Evolutionary conservation across 73 alveolate species (phyloP).

Genomic region (Paramecium tetraurelia): DNA sequence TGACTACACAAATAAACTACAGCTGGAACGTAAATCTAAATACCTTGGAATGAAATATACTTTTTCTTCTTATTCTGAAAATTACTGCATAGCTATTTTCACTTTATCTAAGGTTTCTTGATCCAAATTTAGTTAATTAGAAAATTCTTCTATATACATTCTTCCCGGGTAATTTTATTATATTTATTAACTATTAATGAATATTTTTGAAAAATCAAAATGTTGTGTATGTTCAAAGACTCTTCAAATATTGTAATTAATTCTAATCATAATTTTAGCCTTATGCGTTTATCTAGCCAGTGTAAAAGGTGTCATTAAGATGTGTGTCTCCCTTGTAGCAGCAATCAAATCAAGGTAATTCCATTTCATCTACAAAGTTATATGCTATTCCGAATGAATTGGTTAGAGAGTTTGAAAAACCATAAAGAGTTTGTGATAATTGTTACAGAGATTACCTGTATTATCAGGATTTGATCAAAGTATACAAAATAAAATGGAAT

Average conservation of each 20-base stretch:
- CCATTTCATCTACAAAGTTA: not conserved
- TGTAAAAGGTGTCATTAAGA: not conserved
- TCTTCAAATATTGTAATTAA: not conserved
- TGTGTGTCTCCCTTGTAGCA: not conserved
- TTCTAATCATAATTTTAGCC: not conserved
- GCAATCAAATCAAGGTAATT: not conserved
- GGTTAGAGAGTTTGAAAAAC: not conserved
- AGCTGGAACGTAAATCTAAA: not conserved
- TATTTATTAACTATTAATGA: not conserved
- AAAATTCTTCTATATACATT: slow-evolving; percentile 27
- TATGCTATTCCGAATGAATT: not conserved
- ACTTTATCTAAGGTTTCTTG: not conserved
- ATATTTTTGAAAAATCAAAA: not conserved
- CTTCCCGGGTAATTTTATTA: not conserved
- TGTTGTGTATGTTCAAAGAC: not conserved
- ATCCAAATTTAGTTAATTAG: not conserved
- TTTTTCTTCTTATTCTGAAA: not conserved
- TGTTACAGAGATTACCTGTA: not conserved
- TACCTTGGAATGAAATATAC: not conserved
- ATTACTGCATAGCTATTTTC: not conserved
- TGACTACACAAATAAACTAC: not conserved
- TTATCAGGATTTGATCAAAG: not conserved
- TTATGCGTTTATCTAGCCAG: not conserved
- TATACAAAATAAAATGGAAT: not conserved
- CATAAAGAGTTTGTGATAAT: slow-evolving; percentile 15